phyloP scores from a whole-genome alignment of 345 rosid genomes.

The Eucalyptus sideroxylon region DNA sequence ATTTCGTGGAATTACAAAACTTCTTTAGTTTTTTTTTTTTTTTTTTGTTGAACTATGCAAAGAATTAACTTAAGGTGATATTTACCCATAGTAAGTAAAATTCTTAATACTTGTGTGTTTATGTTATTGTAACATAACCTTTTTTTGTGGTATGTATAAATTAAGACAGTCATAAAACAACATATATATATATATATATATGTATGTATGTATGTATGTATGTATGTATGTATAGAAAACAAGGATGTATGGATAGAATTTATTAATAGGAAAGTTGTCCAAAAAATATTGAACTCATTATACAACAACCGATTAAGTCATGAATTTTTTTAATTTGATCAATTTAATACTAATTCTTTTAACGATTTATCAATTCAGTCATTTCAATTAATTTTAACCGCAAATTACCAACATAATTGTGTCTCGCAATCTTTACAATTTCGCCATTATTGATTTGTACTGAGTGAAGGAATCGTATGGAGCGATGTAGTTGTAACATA shows the following conservation, averaged over 20 bases:
- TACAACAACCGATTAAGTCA: fast-evolving
- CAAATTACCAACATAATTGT: fast-evolving
- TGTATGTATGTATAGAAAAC: not conserved
- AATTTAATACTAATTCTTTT: fast-evolving
- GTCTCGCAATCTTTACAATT: fast-evolving
- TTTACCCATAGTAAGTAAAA: not conserved
- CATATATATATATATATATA: too few species aligned
- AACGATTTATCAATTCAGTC: fast-evolving
- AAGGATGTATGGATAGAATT: not conserved
- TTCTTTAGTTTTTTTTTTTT: too few species aligned
- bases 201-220: too few species aligned
- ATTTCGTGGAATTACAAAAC: not conserved
- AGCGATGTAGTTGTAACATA: not conserved
- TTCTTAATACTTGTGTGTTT: not conserved
- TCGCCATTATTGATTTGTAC: too few species aligned
- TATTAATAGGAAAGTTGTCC: not conserved
- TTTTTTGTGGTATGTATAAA: not conserved
- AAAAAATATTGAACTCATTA: too few species aligned
- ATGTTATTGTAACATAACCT: not conserved
- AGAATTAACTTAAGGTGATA: not conserved
- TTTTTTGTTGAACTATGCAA: too few species aligned
- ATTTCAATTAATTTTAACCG: fast-evolving
- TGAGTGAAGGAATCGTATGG: not conserved
- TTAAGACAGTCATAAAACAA: too few species aligned
- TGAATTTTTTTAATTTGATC: fast-evolving